Base-by-base conservation (phyloP, 169 alveolate genomes). In the Plasmodium gonderi region DNA sequence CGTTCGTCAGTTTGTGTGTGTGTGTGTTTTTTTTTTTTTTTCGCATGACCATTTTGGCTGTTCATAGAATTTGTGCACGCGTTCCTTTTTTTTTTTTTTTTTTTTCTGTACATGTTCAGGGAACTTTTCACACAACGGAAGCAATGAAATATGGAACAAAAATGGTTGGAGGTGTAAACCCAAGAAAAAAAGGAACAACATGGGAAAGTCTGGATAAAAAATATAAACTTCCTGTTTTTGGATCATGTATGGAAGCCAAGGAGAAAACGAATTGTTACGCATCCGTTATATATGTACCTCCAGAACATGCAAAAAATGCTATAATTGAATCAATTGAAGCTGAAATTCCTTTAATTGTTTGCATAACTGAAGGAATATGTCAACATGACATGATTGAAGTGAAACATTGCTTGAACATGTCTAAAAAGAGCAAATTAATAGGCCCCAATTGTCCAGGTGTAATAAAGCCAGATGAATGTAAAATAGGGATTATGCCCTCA, bases 391-490 rank as follows among this genome's bases (percentile, higher is more conserved):
- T 99, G 99, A 97, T 98, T 74, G 97, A 97, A 95, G 99, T 98
- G 23, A 97, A 97, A 72, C 91, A 95, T 38, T 93, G 96, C 29
- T 82, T 96, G 72, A 91, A 96, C 38, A 97, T 94, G 95, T 95
- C 91, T 44, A 95, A 91, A 68, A 98, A 97, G 75, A 96, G 98
- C 7, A 96, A 98, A 20, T 96, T 98, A 38, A 98, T 98, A 33
- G 99, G 99, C 26, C 99, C 99, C n/a, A 99, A 99, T 96, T 99
- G 99, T 95, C 99, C 99, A 47, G 99, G 99, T 23, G 97, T 99
- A 82, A 99, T 99, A 96, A 98, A 98, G 95, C 99, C 99, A 3
- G 99, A 97, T n/a, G 99, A 99, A 94, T 98, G 99, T 97, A 99
- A 99, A 95, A 98, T 99, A 65, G 99, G 99, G 47, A 99, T 99